These are phyloP conservation scores for Setaria viridis DNA, from an alignment of 202 grass and related monocot species.

Conservation along the genomic window DNA sequence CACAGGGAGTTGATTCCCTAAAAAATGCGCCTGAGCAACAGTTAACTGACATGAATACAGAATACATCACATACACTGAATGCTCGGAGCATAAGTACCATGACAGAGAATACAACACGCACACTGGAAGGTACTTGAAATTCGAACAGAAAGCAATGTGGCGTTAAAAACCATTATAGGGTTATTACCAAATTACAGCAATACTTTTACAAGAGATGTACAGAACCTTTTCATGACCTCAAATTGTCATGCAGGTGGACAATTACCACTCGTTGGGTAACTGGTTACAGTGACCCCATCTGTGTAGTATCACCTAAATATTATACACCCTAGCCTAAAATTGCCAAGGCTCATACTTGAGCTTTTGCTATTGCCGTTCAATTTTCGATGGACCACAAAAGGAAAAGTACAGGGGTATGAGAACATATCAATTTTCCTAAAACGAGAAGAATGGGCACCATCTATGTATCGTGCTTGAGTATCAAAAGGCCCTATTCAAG, in stretches of 20 bases:
- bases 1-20: too few relatives aligned
- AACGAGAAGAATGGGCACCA: conserved; percentile 1
- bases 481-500: background rate
- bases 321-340: conserved; percentile 27
- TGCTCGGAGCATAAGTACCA: too few relatives aligned
- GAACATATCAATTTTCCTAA: conserved; percentile 30
- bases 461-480: background rate
- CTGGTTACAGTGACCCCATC: background rate
- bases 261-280: conserved; percentile 4
- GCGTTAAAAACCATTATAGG: background rate
- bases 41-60: too few relatives aligned
- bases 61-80: too few relatives aligned
- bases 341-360: background rate
- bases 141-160: background rate
- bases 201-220: background rate
- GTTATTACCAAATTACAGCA: background rate
- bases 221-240: conserved; percentile 16
- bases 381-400: background rate
- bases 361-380: background rate
- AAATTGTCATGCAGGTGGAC: background rate
- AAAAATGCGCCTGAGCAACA: too few relatives aligned
- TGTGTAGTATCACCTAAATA: conserved; percentile 12
- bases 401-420: background rate
- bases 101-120: too few relatives aligned
- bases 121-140: too few relatives aligned